Percentiles rank a stretch among this genome's conserved stretches.
These are phyloP conservation scores for Metrosideros polymorpha DNA, from an alignment of 441 rosid genomes.

Conservation along the genomic window DNA sequence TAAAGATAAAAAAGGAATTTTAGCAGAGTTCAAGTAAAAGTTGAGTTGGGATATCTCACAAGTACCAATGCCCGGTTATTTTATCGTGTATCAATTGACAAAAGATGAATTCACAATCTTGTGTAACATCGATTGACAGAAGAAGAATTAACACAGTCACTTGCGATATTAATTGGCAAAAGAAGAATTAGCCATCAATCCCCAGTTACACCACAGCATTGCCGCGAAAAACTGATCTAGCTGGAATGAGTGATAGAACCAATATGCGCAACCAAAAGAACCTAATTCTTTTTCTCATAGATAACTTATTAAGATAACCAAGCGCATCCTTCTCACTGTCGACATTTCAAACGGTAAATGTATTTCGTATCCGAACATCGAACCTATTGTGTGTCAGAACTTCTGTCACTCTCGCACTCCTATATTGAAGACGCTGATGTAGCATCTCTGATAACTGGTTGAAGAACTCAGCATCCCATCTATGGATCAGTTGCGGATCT, in stretches of 20 bases:
- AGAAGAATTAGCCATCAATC: not conserved
- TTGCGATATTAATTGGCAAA: not conserved
- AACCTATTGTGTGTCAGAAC: constrained; percentile 32
- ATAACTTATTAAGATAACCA: not conserved
- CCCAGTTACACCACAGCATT: not conserved
- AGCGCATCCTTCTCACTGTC: not conserved
- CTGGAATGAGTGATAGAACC: not conserved
- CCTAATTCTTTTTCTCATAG: not conserved
- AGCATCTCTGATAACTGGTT: constrained; percentile 67
- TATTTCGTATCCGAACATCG: constrained; percentile 19
- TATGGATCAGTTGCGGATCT: constrained; percentile 72
- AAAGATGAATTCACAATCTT: not conserved
- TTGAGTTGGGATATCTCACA: not conserved
- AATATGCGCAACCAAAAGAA: not conserved
- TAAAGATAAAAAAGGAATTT: not conserved
- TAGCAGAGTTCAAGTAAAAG: not conserved
- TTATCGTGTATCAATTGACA: not conserved
- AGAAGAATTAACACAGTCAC: not conserved
- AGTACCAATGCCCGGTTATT: not conserved
- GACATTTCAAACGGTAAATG: constrained; percentile 16
- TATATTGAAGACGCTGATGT: constrained; percentile 77
- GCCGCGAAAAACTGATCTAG: not conserved
- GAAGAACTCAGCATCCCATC: constrained; percentile 87
- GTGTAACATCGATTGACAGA: not conserved
- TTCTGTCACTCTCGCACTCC: constrained; percentile 65